These are phyloP conservation scores for Acanthamoeba lenticulata DNA, from an alignment of 208 protist species.

Conservation along the genomic window DNA sequence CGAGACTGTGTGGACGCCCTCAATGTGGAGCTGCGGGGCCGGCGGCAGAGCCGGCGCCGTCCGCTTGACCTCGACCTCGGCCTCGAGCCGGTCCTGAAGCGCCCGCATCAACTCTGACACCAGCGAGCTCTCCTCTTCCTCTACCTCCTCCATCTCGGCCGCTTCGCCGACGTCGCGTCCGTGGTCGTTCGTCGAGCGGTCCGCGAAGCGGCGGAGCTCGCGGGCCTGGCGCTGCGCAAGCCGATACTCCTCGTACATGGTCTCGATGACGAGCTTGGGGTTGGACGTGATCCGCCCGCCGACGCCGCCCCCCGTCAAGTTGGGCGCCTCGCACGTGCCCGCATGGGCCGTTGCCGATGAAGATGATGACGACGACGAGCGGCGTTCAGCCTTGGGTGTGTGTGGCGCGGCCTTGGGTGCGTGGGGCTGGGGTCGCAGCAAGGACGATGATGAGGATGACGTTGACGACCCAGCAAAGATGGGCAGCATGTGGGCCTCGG, in stretches of 20 bases:
- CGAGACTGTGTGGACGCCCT: neutral
- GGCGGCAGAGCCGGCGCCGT: too few species aligned
- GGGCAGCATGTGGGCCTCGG: slow-evolving; percentile 75
- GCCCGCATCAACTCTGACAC: too few species aligned
- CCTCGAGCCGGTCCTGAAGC: too few species aligned
- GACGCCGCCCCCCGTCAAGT: neutral
- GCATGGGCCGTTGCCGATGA: neutral
- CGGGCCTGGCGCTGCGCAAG: neutral
- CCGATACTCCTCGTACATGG: neutral
- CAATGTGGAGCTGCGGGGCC: neutral
- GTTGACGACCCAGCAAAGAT: neutral
- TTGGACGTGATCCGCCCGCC: neutral
- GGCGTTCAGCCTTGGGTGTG: neutral
- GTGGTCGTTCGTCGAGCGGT: too few species aligned
- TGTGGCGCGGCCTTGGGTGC: neutral
- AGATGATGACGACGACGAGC: neutral
- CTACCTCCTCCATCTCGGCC: too few species aligned
- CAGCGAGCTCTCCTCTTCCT: too few species aligned
- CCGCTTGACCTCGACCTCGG: too few species aligned
- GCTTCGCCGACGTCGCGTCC: too few species aligned
- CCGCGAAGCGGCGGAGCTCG: neutral
- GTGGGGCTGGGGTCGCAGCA: too few species aligned
- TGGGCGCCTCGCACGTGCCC: neutral
- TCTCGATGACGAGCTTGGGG: neutral
- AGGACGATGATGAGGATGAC: neutral